A percentile compares a stretch with the other conserved stretches of the same genome.
phyloP scores from a whole-genome alignment of 345 rosid species.

The Lepidium africanum region DNA sequence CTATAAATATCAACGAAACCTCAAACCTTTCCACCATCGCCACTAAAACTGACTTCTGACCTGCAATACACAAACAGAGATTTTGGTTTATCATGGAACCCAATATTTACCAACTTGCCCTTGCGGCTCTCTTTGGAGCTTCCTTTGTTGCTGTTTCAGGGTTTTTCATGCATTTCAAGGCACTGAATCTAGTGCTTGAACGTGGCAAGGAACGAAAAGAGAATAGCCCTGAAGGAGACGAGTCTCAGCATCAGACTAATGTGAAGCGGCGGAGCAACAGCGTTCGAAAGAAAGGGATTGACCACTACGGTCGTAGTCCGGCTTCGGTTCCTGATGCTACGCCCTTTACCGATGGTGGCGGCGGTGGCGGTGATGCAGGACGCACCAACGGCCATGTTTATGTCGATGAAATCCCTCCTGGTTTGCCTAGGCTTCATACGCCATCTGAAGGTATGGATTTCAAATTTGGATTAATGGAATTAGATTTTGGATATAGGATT shows the following conservation, averaged over 20 bases:
- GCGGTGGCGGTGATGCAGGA: slow-evolving; percentile 41
- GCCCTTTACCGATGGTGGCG: slow-evolving; percentile 49
- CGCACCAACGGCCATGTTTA: slow-evolving; percentile 50
- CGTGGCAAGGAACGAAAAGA: slow-evolving; percentile 58
- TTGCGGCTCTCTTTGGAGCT: slow-evolving; percentile 97
- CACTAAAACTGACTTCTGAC: slow-evolving; percentile 15
- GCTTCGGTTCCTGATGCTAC: slow-evolving; percentile 79
- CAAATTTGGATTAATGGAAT: background rate
- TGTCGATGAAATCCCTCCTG: slow-evolving; percentile 72
- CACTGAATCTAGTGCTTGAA: slow-evolving; percentile 83
- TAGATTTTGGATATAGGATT: background rate
- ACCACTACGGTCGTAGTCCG: slow-evolving; percentile 53
- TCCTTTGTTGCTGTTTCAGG: slow-evolving; percentile 92
- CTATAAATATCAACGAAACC: slow-evolving; percentile 23
- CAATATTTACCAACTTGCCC: slow-evolving; percentile 67
- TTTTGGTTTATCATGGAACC: slow-evolving; percentile 49
- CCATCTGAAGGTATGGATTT: slow-evolving; percentile 64
- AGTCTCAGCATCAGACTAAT: slow-evolving; percentile 29
- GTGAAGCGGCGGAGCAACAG: slow-evolving; percentile 35
- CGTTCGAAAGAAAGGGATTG: slow-evolving; percentile 41
- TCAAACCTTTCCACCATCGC: slow-evolving; percentile 11
- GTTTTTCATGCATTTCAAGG: slow-evolving; percentile 87
- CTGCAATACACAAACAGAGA: slow-evolving; percentile 2
- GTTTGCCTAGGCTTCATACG: slow-evolving; percentile 75
- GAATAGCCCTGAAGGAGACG: slow-evolving; percentile 39